These are phyloP conservation scores for Pyricularia pennisetigena DNA, from an alignment of 2,329 filamentous ascomycete genomes.

Conservation along the genomic window DNA sequence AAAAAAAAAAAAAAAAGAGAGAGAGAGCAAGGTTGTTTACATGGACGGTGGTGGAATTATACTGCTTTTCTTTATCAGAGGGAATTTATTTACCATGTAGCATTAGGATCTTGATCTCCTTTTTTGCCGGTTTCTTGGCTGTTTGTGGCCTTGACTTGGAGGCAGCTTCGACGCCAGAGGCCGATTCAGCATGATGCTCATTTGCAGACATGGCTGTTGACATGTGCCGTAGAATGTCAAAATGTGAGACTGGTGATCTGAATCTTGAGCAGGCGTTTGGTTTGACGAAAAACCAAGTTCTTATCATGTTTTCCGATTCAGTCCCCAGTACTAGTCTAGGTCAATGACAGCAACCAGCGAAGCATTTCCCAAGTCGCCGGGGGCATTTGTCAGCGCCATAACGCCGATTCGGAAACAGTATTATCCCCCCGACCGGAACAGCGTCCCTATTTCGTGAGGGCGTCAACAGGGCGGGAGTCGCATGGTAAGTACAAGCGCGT, in stretches of 20 bases:
- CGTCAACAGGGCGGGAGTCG: too few species aligned
- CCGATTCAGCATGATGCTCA: background rate
- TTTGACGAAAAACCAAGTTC: background rate
- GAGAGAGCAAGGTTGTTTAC: background rate
- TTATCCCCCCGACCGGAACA: too few species aligned
- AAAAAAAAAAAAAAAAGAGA: too few species aligned
- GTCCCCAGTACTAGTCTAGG: too few species aligned
- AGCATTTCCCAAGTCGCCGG: background rate
- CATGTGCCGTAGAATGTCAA: background rate
- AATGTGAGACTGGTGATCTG: background rate
- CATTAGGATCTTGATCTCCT: conserved; percentile 61
- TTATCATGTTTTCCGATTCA: background rate
- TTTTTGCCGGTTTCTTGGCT: conserved; percentile 22
- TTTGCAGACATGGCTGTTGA: background rate
- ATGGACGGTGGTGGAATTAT: background rate
- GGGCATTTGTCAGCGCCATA: background rate
- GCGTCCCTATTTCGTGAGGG: too few species aligned
- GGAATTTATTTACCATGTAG: conserved; percentile 49
- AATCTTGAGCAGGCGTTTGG: background rate
- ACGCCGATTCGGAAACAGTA: background rate
- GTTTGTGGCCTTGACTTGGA: background rate
- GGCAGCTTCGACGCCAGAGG: background rate
- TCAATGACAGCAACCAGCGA: background rate
- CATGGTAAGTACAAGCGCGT: too few species aligned
- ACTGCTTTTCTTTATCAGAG: background rate